Evolutionary conservation across 2,329 filamentous ascomycete species (phyloP).

Genomic region (Fusarium virguliforme): DNA sequence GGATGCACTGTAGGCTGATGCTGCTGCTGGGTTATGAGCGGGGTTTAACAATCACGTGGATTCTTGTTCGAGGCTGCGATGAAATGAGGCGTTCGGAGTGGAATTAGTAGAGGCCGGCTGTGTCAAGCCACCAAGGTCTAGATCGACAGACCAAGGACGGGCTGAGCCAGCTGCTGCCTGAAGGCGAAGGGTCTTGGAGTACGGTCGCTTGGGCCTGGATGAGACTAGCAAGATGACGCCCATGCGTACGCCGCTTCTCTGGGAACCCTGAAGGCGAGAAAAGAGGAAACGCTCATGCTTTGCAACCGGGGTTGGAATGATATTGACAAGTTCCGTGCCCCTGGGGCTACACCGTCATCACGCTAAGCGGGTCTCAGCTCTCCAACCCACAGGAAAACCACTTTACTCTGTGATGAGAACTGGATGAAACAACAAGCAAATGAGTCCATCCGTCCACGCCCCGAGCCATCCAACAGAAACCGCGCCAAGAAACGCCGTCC

Average conservation of each 20-base stretch:
- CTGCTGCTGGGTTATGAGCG: neutral
- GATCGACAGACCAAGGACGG: neutral
- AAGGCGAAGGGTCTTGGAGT: neutral
- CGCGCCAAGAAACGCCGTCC: neutral
- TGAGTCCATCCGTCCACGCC: neutral
- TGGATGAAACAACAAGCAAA: neutral
- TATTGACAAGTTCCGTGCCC: too few species aligned
- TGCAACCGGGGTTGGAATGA: too few species aligned
- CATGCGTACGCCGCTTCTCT: neutral
- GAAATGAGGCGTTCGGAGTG: constrained; percentile 11
- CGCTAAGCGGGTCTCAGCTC: too few species aligned
- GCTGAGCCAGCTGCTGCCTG: neutral
- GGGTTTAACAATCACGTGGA: constrained; percentile 1
- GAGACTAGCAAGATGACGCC: neutral
- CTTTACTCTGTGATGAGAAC: too few species aligned
- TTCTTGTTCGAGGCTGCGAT: neutral
- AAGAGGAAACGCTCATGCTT: too few species aligned
- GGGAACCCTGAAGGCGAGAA: too few species aligned
- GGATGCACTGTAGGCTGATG: neutral
- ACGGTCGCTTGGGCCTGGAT: neutral
- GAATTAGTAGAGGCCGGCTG: constrained; percentile 4
- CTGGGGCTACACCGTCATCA: too few species aligned
- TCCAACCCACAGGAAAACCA: too few species aligned
- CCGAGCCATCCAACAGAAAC: neutral
- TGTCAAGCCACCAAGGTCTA: constrained; percentile 1